Evolutionary conservation across 495 filamentous ascomycete genomes (phyloP).

Genomic region (Friedmanniomyces endolithicus): DNA sequence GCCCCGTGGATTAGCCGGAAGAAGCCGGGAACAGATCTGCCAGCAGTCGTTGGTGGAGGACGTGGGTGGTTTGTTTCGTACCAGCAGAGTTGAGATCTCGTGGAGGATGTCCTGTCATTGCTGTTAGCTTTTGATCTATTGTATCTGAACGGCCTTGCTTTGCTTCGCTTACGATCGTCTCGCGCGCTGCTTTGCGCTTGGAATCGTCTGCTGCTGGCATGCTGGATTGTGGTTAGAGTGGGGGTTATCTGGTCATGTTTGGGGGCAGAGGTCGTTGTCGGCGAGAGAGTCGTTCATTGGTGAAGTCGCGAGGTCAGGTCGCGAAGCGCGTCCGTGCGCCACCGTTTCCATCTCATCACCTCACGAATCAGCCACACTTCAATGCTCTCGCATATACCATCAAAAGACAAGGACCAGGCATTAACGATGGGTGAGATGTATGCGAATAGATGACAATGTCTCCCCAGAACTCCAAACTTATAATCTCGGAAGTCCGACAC

Average conservation of each 20-base stretch:
- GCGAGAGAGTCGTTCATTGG: too few species aligned
- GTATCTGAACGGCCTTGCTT: not conserved
- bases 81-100: constrained; percentile 83
- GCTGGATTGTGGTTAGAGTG: not conserved
- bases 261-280: not conserved
- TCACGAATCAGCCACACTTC: not conserved
- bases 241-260: not conserved
- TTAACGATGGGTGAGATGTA: too few species aligned
- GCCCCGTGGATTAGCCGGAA: not conserved
- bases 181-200: constrained; percentile 82
- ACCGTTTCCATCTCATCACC: not conserved
- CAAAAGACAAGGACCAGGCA: too few species aligned
- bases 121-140: not conserved
- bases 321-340: not conserved
- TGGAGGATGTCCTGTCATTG: constrained; percentile 59
- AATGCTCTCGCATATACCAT: not conserved
- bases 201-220: constrained; percentile 34
- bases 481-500: not conserved
- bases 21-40: constrained; percentile 1
- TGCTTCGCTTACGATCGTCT: constrained; percentile 52
- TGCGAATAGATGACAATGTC: too few species aligned
- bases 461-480: too few species aligned
- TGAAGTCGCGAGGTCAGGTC: too few species aligned
- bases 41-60: too few species aligned
- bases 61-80: too few species aligned